A percentile compares a stretch with the other conserved stretches of the same genome.
phyloP scores from a whole-genome alignment of 1,284 basidiomycete species.

The Puccinia coronata region DNA sequence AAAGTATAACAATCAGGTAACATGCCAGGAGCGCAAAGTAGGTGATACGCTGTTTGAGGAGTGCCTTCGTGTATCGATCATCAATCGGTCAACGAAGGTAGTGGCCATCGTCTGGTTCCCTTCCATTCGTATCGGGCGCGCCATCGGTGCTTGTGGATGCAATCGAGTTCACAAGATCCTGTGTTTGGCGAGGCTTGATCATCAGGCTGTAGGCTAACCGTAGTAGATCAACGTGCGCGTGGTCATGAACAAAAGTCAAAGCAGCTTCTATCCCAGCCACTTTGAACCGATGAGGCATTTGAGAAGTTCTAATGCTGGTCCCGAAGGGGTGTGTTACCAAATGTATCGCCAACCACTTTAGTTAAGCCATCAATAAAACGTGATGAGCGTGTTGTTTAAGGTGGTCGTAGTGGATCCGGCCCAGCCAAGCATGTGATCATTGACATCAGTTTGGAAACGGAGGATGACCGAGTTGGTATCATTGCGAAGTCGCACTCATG shows the following conservation, averaged over 20 bases:
- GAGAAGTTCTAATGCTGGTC: conserved; percentile 22
- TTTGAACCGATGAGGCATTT: conserved; percentile 47
- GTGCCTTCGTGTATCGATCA: conserved; percentile 40
- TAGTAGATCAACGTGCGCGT: conserved; percentile 45
- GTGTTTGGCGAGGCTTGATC: conserved; percentile 31
- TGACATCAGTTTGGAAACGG: conserved; percentile 38
- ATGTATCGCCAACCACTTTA: conserved; percentile 28
- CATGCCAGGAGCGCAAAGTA: conserved; percentile 30
- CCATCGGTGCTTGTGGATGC: background rate
- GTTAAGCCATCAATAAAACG: conserved; percentile 47
- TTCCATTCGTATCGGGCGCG: background rate
- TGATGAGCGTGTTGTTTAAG: conserved; percentile 43
- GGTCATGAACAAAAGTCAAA: conserved; percentile 43
- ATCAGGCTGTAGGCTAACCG: conserved; percentile 32
- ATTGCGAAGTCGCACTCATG: conserved; percentile 40
- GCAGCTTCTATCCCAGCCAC: conserved; percentile 37
- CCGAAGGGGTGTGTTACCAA: conserved; percentile 40
- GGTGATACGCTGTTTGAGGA: conserved; percentile 30
- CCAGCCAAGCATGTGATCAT: conserved; percentile 46
- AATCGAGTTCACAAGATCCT: conserved; percentile 28
- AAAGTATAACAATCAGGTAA: conserved; percentile 33
- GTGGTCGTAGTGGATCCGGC: conserved; percentile 43
- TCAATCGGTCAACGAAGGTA: conserved; percentile 33
- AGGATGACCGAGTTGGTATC: conserved; percentile 45
- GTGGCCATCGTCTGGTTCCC: conserved; percentile 33